Evolutionary conservation across 140 eudicot species (phyloP), one percentile per base, ranked within the genome.

Genomic region (Stevia rebaudiana): DNA sequence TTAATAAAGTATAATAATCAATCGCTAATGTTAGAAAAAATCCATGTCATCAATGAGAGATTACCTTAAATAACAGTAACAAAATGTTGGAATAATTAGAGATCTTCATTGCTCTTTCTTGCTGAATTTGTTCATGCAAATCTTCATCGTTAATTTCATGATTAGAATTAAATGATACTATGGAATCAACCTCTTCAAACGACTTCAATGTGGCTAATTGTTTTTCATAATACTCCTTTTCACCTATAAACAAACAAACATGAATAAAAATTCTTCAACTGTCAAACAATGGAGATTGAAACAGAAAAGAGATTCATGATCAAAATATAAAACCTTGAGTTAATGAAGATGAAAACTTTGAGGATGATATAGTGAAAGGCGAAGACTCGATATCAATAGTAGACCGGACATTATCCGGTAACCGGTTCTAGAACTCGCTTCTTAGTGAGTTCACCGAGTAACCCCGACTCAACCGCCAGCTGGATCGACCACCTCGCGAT

Each of bases 81-180:
- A 92, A 18, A 67, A 88, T 15, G 55, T 92, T 92, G 8, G 96
- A 94, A 42, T 69, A 83, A 69, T 92, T 92, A 16, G 98, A 92
- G 31, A 85, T 79, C 71, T 48, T 82, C 98, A 92, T 92, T n/a
- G 98, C 96, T 79, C 87, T 65, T 61, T 85, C 98, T 5, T 92
- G 96, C 47, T 77, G 89, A 6, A 71, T 62, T 51, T 81, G 94
- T 67, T 92, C 95, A 41, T 77, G 84, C 6, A 77, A 59, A 53
- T 92, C 89, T 23, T 85, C 95, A 11, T 77, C 86, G 6, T 69
- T 79, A 5, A 65, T 15, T n/a, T 41, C 79, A 5, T n/a, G n/a
- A n/a, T n/a, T n/a, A n/a, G n/a, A n/a, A n/a, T 79, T 89, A 23
- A 89, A 67, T 9, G 76, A 61, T 44, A 75, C 88, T 24, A 85